Evolutionary conservation across 2,329 filamentous ascomycete species (phyloP).

Genomic region (Ceratocystis variospora): DNA sequence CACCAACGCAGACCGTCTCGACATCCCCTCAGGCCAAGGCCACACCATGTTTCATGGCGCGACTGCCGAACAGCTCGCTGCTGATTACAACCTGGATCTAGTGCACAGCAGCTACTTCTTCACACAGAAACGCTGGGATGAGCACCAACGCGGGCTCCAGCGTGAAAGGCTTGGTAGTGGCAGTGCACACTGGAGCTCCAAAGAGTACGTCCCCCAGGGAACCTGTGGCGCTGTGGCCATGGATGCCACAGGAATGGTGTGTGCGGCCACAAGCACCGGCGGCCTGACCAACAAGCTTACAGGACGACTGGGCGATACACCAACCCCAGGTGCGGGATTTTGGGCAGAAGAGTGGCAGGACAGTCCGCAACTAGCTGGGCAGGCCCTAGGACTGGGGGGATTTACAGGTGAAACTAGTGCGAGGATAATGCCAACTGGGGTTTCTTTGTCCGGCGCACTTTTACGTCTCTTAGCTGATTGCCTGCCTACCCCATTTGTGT

Average conservation of each 20-base stretch:
- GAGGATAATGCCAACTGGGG: not conserved
- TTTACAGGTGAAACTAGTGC: conserved; percentile 23
- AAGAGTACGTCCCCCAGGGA: conserved; percentile 64
- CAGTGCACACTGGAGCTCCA: conserved; percentile 41
- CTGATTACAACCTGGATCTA: conserved; percentile 53
- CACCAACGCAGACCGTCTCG: conserved; percentile 21
- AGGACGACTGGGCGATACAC: conserved; percentile 75
- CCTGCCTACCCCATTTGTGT: conserved; percentile 36
- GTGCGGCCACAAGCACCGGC: conserved; percentile 53
- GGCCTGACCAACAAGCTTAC: conserved; percentile 82
- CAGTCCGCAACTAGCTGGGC: conserved; percentile 26
- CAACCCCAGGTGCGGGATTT: conserved; percentile 69
- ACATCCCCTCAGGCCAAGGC: conserved; percentile 46
- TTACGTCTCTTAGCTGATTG: conserved; percentile 44
- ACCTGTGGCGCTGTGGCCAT: conserved; percentile 74
- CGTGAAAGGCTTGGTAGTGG: conserved; percentile 32
- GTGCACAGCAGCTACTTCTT: conserved; percentile 63
- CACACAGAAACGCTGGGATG: conserved; percentile 64
- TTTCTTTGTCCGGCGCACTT: conserved; percentile 33
- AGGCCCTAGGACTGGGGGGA: conserved; percentile 21
- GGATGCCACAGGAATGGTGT: conserved; percentile 61
- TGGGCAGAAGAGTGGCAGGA: conserved; percentile 77
- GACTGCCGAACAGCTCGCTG: conserved; percentile 55
- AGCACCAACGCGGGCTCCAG: conserved; percentile 50
- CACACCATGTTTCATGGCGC: conserved; percentile 57